Base-by-base conservation (phyloP, 139 green algal species). In the Chlamydomonas sp. region DNA sequence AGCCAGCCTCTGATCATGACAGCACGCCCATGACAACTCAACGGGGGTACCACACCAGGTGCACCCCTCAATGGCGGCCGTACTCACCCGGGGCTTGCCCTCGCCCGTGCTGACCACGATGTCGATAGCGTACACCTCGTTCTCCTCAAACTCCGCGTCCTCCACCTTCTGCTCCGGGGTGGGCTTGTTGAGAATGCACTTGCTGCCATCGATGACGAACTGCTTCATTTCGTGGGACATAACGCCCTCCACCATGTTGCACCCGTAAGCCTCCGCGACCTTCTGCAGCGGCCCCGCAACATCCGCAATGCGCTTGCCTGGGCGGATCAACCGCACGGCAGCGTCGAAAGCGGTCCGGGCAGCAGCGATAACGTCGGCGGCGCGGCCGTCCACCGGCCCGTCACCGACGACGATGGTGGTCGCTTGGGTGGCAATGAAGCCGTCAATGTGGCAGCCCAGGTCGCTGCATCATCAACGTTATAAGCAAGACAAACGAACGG, bases 171-270 rank as follows among this genome's bases (percentile, higher is more conserved):
- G 80, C 31, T 99, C 98, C 1, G 96, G 91, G n/a, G 80, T 90
- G 57, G 95, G 92, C 87, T 94, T 95, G 93, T 97, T 98, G 9
- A 99, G 92, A 74, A 99, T 93, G 67, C 96, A 97, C 93, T 99
- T 99, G 94, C 98, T 98, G 75, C 94, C 98, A 89, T 99, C 98
- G 66, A 99, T 99, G 31, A 99, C 91, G 87, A 98, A 99, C 84
- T 97, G 97, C 93, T 98, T 99, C 96, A 99, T 97, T 90, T 99
- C 89, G 91, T 99, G 97, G 59, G 89, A 92, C 85, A 94, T 93
- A 49, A 99, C 98, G n/a, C 97, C 98, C 92, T 99, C 98, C 67
- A 99, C 96, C 81, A 99, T 78, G 73, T 94, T 95, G 92, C 94
- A 97, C 69, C 95, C 97, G 87, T 97, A 99, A 4, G 95, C 94